phyloP scores from a whole-genome alignment of 2,329 filamentous ascomycete genomes.

The Aspergillus sp. region DNA sequence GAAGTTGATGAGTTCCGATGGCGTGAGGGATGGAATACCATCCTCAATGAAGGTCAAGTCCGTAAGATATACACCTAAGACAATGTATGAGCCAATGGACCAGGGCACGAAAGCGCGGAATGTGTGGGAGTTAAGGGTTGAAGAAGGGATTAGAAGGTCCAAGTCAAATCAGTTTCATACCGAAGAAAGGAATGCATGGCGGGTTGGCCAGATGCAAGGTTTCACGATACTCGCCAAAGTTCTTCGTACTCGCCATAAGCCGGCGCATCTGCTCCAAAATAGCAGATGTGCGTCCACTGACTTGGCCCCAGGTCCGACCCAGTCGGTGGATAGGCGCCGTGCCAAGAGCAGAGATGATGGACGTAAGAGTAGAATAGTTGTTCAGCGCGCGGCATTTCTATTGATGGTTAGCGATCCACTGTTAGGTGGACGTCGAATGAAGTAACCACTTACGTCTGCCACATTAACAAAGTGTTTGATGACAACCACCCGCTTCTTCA shows the following conservation, averaged over 20 bases:
- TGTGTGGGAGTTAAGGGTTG: background rate
- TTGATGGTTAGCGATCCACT: conserved; percentile 4
- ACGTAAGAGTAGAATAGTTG: conserved; percentile 96
- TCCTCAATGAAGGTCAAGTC: conserved; percentile 99
- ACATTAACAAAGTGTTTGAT: conserved; percentile 98
- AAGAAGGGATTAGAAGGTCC: background rate
- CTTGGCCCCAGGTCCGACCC: conserved; percentile 90
- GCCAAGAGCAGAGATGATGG: conserved; percentile 92
- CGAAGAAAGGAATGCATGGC: conserved; percentile 97
- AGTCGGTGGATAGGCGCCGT: conserved; percentile 94
- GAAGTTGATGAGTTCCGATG: conserved; percentile 96
- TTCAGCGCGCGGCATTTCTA: conserved; percentile 92
- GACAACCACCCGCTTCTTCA: conserved; percentile 93
- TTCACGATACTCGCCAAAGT: conserved; percentile 96
- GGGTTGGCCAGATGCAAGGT: conserved; percentile 89
- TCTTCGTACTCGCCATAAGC: conserved; percentile 96
- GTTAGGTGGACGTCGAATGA: background rate
- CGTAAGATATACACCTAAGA: conserved; percentile 84
- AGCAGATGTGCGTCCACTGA: conserved; percentile 77
- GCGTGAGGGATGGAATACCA: conserved; percentile 93
- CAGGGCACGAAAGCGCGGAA: background rate
- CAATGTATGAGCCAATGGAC: conserved; percentile 1
- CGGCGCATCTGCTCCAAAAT: conserved; percentile 87
- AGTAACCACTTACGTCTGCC: conserved; percentile 67
- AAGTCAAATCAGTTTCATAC: conserved; percentile 55